Evolutionary conservation across 371 early-diverging fungal species (phyloP).

Genomic region (Globomyces sp.): DNA sequence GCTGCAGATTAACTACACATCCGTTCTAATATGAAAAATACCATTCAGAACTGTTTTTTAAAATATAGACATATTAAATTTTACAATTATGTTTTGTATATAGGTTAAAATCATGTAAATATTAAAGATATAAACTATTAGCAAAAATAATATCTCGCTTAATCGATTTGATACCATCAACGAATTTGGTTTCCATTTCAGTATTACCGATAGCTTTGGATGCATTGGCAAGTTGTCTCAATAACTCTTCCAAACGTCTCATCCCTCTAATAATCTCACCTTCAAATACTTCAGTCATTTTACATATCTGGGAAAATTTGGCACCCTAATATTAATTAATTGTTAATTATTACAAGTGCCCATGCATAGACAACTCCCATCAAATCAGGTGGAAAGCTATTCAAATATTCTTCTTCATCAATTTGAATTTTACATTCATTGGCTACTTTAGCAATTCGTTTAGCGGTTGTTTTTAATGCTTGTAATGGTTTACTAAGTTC

Average conservation of each 20-base stretch:
- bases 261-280: conserved; percentile 96
- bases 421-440: conserved; percentile 83
- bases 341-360: conserved; percentile 52
- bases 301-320: conserved; percentile 94
- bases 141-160: conserved; percentile 99
- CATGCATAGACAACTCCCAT: conserved; percentile 99
- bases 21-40: no score
- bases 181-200: conserved; percentile 96
- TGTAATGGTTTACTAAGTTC: conserved; percentile 80
- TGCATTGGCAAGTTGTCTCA: conserved; percentile 94
- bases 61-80: no score
- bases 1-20: conserved; percentile 26
- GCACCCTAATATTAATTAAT: conserved; percentile 57
- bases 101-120: background rate
- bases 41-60: no score
- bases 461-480: conserved; percentile 82
- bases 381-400: conserved; percentile 81
- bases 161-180: conserved; percentile 88
- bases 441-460: conserved; percentile 83
- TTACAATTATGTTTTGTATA: no score
- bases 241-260: conserved; percentile 93
- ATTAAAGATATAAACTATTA: conserved; percentile 89
- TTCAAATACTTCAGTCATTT: conserved; percentile 97
- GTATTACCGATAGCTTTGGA: conserved; percentile 97
- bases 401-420: conserved; percentile 77